Base-by-base conservation (phyloP, 495 filamentous ascomycete species). In the Annulohypoxylon maeteangense region DNA sequence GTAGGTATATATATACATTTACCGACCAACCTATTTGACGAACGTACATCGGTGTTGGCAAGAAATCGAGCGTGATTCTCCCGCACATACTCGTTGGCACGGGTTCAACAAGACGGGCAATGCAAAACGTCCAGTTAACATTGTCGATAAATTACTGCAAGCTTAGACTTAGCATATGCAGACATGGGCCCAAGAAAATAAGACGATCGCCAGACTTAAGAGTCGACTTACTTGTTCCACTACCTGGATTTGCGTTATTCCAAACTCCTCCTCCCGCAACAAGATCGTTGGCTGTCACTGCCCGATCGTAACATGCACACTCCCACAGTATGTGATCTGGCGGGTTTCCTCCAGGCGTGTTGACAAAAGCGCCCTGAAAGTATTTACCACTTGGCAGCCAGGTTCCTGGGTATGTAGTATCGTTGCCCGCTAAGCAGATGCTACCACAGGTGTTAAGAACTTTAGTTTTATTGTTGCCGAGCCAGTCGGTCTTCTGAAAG, bases 191-290 rank as follows among this genome's bases (percentile, higher is more conserved):
- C 20, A 12, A 7, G 3, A 56, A 55, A 51, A 40, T 22, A 32
- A n/a, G 10, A 42, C 1, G 45, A 25, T 14, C 11, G 2, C 3
- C 11, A 40, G 36, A 40, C 11, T 14, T 40, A 4, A 40, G 36
- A 48, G 14, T 48, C 2, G 42, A 25, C 70, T 65, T 61, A 73
- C 70, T 73, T 7, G 71, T 74, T 59, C 71, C 71, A 18, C 71
- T 74, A 14, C 68, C 68, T 3, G 65, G 68, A 25, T 75, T 72
- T 20, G 45, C 71, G 27, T 70, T 70, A 22, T 74, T 74, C 71
- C 71, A 74, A 29, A 63, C 67, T 14, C 71, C 71, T 50, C 57
- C 53, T 1, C 71, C 71, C 8, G 27, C 11, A 1, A 48, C 59
- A 7, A 74, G 67, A 36, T 74, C 67, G 0, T 74, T 27, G 7